phyloP scores from a whole-genome alignment of 768 basidiomycete genomes.

The Lyophyllum atratum region DNA sequence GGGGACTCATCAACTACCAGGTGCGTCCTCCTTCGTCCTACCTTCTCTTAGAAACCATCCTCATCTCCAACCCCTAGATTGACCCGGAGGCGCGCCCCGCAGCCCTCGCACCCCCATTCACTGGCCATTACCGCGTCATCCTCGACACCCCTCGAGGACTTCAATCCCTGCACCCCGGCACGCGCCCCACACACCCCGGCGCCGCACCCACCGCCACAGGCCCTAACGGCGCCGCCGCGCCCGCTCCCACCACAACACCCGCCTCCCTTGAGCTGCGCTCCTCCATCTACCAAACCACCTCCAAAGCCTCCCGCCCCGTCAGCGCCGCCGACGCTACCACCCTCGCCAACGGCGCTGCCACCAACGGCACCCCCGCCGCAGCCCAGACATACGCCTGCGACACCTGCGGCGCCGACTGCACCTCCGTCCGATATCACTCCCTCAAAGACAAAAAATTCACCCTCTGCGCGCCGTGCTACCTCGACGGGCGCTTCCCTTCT shows the following conservation, averaged over 20 bases:
- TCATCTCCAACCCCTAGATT: conserved; percentile 53
- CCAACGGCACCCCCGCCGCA: conserved; percentile 41
- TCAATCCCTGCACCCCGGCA: conserved; percentile 88
- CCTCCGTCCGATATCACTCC: conserved; percentile 85
- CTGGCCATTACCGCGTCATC: conserved; percentile 97
- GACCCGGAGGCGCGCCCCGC: conserved; percentile 97
- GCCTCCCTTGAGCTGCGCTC: conserved; percentile 87
- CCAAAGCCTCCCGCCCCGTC: conserved; percentile 78
- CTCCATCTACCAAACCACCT: conserved; percentile 86
- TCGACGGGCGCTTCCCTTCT: conserved; percentile 95
- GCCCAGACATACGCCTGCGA: conserved; percentile 69
- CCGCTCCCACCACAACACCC: conserved; percentile 43
- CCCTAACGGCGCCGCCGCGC: conserved; percentile 34
- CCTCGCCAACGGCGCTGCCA: conserved; percentile 56
- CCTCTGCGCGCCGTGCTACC: conserved; percentile 90
- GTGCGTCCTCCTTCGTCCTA: conserved; percentile 43
- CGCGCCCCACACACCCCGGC: conserved; percentile 52
- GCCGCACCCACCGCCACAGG: conserved; percentile 21
- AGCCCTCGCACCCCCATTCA: conserved; percentile 93
- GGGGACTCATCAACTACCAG: conserved; percentile 99
- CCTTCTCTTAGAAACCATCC: neutral
- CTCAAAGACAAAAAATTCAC: conserved; percentile 91
- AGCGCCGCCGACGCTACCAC: conserved; percentile 66
- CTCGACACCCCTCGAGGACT: conserved; percentile 96
- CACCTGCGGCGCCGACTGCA: conserved; percentile 95